Evolutionary conservation across 83 land plant species (phyloP).

Genomic region (Picea engelmannii): DNA sequence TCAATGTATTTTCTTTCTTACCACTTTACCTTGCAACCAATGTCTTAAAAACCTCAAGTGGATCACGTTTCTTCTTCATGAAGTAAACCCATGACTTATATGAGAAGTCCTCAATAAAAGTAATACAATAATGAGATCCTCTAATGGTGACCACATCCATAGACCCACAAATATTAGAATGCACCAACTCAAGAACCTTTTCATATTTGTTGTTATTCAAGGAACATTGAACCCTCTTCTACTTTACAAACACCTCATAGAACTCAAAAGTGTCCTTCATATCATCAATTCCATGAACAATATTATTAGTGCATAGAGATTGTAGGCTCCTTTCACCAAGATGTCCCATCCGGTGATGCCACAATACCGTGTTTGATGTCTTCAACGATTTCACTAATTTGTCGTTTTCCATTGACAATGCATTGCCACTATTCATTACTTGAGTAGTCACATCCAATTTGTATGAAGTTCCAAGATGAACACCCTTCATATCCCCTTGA

Average conservation of each 20-base stretch:
- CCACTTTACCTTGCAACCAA: background rate
- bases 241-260: no score
- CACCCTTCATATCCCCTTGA: background rate
- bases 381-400: background rate
- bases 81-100: background rate
- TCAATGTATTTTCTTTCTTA: background rate
- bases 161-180: no score
- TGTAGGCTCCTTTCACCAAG: background rate
- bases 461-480: background rate
- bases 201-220: no score
- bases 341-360: background rate
- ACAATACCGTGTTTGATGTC: background rate
- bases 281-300: background rate
- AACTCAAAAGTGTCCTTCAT: background rate
- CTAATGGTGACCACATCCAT: background rate
- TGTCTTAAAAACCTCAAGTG: background rate
- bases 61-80: background rate
- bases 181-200: no score
- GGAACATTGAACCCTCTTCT: no score
- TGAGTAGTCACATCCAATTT: background rate
- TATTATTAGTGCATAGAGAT: background rate
- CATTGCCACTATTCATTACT: background rate
- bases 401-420: accelerated
- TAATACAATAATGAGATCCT: background rate
- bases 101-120: background rate